Conservation (phyloP, 2,329 filamentous ascomycete genomes). For the Hypocreales sp. region DNA sequence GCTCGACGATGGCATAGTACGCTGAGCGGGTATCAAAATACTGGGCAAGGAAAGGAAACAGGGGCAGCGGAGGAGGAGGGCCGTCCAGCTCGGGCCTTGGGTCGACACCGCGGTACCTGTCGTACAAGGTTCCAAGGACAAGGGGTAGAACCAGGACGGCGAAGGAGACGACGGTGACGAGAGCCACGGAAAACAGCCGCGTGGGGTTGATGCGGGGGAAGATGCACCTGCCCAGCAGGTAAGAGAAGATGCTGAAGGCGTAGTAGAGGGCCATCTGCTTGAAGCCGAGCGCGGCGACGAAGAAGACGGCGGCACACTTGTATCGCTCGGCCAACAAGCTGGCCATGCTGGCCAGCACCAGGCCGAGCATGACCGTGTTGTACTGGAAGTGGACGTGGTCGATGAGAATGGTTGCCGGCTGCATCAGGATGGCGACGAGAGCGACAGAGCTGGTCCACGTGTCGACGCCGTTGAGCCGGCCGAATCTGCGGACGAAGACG, state of each 20-base stretch:
- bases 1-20: conserved; percentile 62
- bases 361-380: conserved; percentile 95
- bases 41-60: conserved; percentile 40
- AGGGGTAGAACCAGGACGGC: conserved; percentile 62
- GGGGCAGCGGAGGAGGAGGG: conserved; percentile 45
- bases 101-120: conserved; percentile 48
- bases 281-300: conserved; percentile 86
- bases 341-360: conserved; percentile 74
- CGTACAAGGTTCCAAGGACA: conserved; percentile 53
- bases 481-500: conserved; percentile 71
- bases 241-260: conserved; percentile 82
- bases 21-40: conserved; percentile 47
- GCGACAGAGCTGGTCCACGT: conserved; percentile 75
- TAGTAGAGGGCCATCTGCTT: conserved; percentile 99
- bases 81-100: conserved; percentile 39
- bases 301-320: conserved; percentile 85
- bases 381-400: conserved; percentile 97
- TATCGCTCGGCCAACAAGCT: conserved; percentile 74
- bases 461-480: conserved; percentile 59
- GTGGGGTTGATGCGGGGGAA: conserved; percentile 52
- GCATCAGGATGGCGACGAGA: conserved; percentile 79
- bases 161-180: conserved; percentile 60
- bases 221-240: conserved; percentile 75
- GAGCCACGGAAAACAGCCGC: conserved; percentile 59
- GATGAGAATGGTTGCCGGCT: conserved; percentile 77